phyloP scores from a whole-genome alignment of 1,284 basidiomycete genomes.

The Heimioporus retisporus region DNA sequence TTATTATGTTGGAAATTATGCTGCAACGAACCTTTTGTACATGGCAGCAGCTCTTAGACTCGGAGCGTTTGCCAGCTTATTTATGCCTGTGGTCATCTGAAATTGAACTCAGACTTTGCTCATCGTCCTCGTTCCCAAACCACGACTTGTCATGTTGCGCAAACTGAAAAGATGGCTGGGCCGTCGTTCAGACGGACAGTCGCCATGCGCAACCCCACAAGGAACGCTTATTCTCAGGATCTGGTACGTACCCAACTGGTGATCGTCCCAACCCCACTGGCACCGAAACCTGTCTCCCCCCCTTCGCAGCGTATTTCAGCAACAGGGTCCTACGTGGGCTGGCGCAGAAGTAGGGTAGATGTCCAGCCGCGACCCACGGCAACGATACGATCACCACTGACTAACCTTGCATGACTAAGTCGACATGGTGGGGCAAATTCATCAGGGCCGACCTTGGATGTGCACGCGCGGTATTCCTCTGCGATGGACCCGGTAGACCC shows the following conservation, averaged over 20 bases:
- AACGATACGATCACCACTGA: too few relatives aligned
- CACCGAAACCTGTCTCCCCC: too few relatives aligned
- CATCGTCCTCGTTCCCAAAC: too few relatives aligned
- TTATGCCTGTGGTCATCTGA: too few relatives aligned
- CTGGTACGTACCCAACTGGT: slow-evolving; percentile 22
- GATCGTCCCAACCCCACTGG: too few relatives aligned
- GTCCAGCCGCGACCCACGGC: too few relatives aligned
- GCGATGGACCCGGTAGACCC: slow-evolving; percentile 37
- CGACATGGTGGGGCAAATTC: slow-evolving; percentile 36
- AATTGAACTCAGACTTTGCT: too few relatives aligned
- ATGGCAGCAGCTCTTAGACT: too few relatives aligned
- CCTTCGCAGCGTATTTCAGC: slow-evolving; percentile 44
- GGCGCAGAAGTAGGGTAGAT: slow-evolving; percentile 37
- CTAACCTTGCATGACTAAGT: slow-evolving; percentile 24
- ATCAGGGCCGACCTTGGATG: slow-evolving; percentile 17
- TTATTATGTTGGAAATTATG: too few relatives aligned
- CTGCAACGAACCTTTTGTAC: too few relatives aligned
- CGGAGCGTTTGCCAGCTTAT: too few relatives aligned
- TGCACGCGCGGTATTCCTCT: slow-evolving; percentile 40
- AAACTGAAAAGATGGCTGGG: slow-evolving; percentile 20
- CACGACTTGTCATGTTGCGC: slow-evolving; percentile 22
- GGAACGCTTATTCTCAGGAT: slow-evolving; percentile 34
- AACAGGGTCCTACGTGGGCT: slow-evolving; percentile 29
- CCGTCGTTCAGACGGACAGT: not conserved
- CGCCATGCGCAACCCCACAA: not conserved